Conservation (phyloP, 2,329 filamentous ascomycete species). For the Lasiodiplodia theobromae region DNA sequence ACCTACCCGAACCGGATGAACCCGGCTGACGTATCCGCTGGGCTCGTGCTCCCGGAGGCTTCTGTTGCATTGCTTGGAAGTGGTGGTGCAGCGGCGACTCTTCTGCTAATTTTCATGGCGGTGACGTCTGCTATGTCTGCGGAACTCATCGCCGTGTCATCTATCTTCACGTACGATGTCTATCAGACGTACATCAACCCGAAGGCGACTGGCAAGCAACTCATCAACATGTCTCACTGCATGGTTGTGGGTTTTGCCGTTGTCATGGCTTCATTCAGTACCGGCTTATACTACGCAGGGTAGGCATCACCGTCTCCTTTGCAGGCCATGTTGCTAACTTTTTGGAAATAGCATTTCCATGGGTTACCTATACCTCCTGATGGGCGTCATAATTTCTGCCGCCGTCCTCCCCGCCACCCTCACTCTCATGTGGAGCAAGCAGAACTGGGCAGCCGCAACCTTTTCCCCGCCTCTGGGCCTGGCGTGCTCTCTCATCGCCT, state of each 20-base stretch:
- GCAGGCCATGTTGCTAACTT: background rate
- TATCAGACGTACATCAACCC: constrained; percentile 90
- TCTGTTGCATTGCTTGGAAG: constrained; percentile 83
- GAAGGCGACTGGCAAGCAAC: constrained; percentile 72
- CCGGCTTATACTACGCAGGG: constrained; percentile 63
- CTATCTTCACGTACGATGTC: constrained; percentile 87
- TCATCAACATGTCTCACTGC: constrained; percentile 81
- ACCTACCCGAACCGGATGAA: constrained; percentile 76
- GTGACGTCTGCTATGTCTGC: constrained; percentile 54
- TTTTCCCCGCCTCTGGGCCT: constrained; percentile 75
- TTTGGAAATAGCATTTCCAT: constrained; percentile 69
- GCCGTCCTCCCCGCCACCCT: constrained; percentile 84
- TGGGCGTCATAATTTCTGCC: constrained; percentile 88
- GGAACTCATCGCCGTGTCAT: constrained; percentile 71
- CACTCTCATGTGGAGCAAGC: constrained; percentile 80
- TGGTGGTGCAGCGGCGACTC: constrained; percentile 78
- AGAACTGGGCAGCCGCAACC: constrained; percentile 77
- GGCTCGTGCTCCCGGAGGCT: constrained; percentile 83
- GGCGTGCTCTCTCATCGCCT: constrained; percentile 72
- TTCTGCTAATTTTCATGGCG: constrained; percentile 61
- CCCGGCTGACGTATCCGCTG: constrained; percentile 77
- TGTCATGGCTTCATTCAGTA: constrained; percentile 79
- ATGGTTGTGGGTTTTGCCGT: constrained; percentile 77
- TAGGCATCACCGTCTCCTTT: constrained; percentile 32
- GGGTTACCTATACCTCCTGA: constrained; percentile 88